These are phyloP conservation scores for Przewalskia tangutica DNA, from an alignment of 257 asterid genomes.

Conservation along the genomic window DNA sequence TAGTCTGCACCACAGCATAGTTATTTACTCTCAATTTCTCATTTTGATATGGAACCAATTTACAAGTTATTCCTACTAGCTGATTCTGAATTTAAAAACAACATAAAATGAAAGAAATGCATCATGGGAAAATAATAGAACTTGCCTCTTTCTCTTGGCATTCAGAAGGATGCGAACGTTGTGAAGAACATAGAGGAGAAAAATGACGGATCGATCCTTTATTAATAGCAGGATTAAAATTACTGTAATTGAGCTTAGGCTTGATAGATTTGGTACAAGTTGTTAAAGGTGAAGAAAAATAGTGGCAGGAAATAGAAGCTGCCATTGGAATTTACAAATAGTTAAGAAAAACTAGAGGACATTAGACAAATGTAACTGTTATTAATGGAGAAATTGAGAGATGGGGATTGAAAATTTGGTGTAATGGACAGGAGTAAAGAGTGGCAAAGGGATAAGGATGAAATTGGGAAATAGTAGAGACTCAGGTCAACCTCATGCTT, in stretches of 20 bases:
- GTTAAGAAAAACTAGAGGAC: not conserved
- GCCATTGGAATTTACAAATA: slow-evolving; percentile 46
- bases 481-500: slow-evolving; percentile 47
- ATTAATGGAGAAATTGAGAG: not conserved
- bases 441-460: slow-evolving; percentile 6
- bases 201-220: slow-evolving; percentile 1
- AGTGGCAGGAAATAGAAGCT: slow-evolving; percentile 46
- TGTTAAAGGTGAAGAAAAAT: slow-evolving; percentile 24
- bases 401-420: slow-evolving; percentile 36
- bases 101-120: not conserved
- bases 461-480: slow-evolving; percentile 5
- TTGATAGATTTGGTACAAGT: slow-evolving; percentile 16
- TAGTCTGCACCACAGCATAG: not conserved
- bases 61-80: not conserved
- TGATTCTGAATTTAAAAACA: not conserved
- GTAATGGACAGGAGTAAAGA: slow-evolving; percentile 8
- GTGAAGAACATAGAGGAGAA: slow-evolving; percentile 34
- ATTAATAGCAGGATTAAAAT: not conserved
- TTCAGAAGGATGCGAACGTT: slow-evolving; percentile 21
- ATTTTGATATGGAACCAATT: not conserved
- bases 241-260: slow-evolving; percentile 19
- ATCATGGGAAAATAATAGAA: not conserved
- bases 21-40: not conserved
- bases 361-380: not conserved
- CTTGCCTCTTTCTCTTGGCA: slow-evolving; percentile 41